These are phyloP conservation scores for Beauveria medogensis DNA, from an alignment of 2,329 filamentous ascomycete species.

Conservation along the genomic window DNA sequence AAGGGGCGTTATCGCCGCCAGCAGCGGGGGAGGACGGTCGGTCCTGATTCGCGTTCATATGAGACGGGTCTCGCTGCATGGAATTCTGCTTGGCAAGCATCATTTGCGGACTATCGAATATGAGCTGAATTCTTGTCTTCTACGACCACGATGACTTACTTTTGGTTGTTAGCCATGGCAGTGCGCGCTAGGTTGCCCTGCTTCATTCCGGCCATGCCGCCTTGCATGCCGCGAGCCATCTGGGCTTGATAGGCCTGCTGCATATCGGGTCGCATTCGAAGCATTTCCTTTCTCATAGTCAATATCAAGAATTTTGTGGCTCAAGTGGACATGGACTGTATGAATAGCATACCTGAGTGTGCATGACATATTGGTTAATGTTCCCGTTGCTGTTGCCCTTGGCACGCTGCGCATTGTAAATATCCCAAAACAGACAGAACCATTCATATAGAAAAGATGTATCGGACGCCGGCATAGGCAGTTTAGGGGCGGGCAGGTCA, in stretches of 20 bases:
- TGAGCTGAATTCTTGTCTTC: background rate
- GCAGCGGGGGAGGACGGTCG: slow-evolving; percentile 75
- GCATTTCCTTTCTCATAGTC: slow-evolving; percentile 66
- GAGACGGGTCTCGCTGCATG: slow-evolving; percentile 82
- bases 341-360: slow-evolving; percentile 63
- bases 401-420: slow-evolving; percentile 74
- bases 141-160: slow-evolving; percentile 39
- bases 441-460: slow-evolving; percentile 91
- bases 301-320: slow-evolving; percentile 58
- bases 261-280: slow-evolving; percentile 62
- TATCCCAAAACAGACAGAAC: slow-evolving; percentile 97
- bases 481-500: slow-evolving; percentile 69
- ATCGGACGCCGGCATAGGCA: slow-evolving; percentile 56
- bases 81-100: slow-evolving; percentile 67
- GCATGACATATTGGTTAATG: slow-evolving; percentile 68
- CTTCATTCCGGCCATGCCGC: slow-evolving; percentile 50
- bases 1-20: slow-evolving; percentile 69
- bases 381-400: slow-evolving; percentile 50
- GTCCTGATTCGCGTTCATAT: slow-evolving; percentile 76
- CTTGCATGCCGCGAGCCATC: slow-evolving; percentile 61
- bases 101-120: slow-evolving; percentile 53
- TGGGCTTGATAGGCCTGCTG: slow-evolving; percentile 47
- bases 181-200: slow-evolving; percentile 59
- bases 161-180: slow-evolving; percentile 71
- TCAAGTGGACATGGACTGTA: slow-evolving; percentile 15